phyloP scores from a whole-genome alignment of 1,139 yeast species.

The Suhomyces anneliseae region DNA sequence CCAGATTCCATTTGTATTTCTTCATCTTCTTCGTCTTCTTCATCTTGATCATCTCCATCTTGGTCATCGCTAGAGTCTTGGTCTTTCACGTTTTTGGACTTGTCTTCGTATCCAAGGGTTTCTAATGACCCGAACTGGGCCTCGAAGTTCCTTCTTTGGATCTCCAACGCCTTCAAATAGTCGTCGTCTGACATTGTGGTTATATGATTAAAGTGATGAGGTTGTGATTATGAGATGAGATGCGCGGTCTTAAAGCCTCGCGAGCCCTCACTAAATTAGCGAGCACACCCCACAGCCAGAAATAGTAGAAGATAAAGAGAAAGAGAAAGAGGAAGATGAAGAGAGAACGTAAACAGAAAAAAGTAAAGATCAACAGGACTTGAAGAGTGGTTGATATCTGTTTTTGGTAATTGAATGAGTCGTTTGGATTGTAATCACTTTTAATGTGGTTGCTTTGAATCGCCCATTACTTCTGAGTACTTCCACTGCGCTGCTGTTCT shows the following conservation, averaged over 20 bases:
- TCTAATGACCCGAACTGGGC: slow-evolving; percentile 68
- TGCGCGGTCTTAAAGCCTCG: background rate
- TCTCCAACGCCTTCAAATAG: slow-evolving; percentile 49
- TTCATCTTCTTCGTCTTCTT: slow-evolving; percentile 8
- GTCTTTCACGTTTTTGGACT: slow-evolving; percentile 28
- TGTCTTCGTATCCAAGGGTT: slow-evolving; percentile 59
- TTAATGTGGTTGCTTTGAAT: too few species aligned
- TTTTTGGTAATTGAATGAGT: too few species aligned
- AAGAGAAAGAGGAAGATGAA: too few species aligned
- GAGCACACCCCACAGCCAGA: too few species aligned
- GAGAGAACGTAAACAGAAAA: too few species aligned
- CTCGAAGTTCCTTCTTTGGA: slow-evolving; percentile 63
- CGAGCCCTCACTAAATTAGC: too few species aligned
- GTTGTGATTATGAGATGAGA: background rate
- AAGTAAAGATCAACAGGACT: too few species aligned
- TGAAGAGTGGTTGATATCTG: too few species aligned
- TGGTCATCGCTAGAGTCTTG: slow-evolving; percentile 14
- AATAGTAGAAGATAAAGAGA: too few species aligned
- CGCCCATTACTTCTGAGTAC: too few species aligned
- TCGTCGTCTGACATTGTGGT: slow-evolving; percentile 34
- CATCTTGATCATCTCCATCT: slow-evolving; percentile 18
- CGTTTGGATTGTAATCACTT: too few species aligned
- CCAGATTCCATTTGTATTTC: background rate
- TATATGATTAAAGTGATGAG: background rate
- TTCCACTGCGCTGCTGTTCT: too few species aligned